Conservation (phyloP, 345 rosid species). For the Bretschneidera sinensis region DNA sequence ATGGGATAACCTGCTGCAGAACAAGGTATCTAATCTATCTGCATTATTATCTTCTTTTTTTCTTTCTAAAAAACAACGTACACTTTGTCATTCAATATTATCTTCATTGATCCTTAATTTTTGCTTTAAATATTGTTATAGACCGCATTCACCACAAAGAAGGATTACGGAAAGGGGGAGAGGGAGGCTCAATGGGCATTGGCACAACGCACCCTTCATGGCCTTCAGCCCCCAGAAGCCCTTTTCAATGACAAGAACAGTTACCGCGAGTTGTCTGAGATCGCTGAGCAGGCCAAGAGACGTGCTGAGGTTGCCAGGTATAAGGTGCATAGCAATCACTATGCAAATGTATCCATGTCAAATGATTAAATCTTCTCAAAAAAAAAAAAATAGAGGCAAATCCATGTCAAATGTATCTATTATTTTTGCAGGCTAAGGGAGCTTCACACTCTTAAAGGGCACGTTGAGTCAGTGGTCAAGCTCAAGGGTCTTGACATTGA, state of each 20-base stretch:
- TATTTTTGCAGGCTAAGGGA: slow-evolving; percentile 52
- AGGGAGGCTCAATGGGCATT: slow-evolving; percentile 89
- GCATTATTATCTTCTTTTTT: background rate
- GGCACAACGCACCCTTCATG: slow-evolving; percentile 80
- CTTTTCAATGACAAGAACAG: slow-evolving; percentile 52
- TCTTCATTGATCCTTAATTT: background rate
- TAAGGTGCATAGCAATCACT: background rate
- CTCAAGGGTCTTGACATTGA: slow-evolving; percentile 71
- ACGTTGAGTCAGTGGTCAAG: slow-evolving; percentile 69
- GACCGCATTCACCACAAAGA: slow-evolving; percentile 89
- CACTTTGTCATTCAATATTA: background rate
- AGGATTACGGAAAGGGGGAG: slow-evolving; percentile 74
- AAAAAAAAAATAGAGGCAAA: no score
- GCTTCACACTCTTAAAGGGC: slow-evolving; percentile 68
- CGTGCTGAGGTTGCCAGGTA: slow-evolving; percentile 94
- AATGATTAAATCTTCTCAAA: no score
- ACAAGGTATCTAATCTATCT: slow-evolving; percentile 30
- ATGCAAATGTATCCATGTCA: no score
- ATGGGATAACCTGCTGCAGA: slow-evolving; percentile 51
- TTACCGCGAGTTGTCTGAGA: slow-evolving; percentile 63
- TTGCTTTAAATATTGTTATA: slow-evolving; percentile 3
- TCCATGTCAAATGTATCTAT: background rate
- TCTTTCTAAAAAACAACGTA: no score
- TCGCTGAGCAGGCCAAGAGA: slow-evolving; percentile 88
- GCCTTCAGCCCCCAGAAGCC: slow-evolving; percentile 55